A percentile compares a stretch with the other conserved stretches of the same genome.
Evolutionary conservation across 768 basidiomycete genomes (phyloP).

Genomic region (Chalciporus piperatus): DNA sequence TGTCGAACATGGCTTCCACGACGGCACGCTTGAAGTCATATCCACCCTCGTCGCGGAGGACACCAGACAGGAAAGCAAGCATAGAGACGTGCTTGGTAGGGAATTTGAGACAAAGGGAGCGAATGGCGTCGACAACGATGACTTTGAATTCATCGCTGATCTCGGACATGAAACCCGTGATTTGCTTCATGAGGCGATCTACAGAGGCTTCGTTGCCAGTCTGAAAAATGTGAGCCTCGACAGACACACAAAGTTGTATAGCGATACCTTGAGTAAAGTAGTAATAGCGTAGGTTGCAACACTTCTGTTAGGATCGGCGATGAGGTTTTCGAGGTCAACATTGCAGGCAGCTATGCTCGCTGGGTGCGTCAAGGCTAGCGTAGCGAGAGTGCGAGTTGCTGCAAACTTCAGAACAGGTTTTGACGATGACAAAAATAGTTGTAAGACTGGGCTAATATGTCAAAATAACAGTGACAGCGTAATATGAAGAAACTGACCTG

Average conservation of each 20-base stretch:
- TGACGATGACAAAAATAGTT: constrained; percentile 93
- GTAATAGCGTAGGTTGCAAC: constrained; percentile 99
- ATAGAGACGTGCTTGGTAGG: constrained; percentile 95
- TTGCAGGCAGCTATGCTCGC: constrained; percentile 88
- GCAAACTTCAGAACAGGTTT: constrained; percentile 96
- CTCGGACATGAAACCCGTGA: constrained; percentile 97
- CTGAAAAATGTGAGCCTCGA: constrained; percentile 39
- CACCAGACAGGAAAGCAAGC: constrained; percentile 95
- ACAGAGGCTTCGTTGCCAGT: constrained; percentile 99
- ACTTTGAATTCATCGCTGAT: constrained; percentile 99
- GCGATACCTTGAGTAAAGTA: constrained; percentile 83
- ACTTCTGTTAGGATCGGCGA: constrained; percentile 91
- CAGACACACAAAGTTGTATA: background rate
- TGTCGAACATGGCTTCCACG: constrained; percentile 99
- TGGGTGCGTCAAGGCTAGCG: constrained; percentile 85
- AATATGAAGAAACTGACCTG: constrained; percentile 51
- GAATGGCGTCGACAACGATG: constrained; percentile 98
- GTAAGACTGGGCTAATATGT: constrained; percentile 59
- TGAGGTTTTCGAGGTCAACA: constrained; percentile 93
- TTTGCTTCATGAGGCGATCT: constrained; percentile 98
- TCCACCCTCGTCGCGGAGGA: constrained; percentile 96
- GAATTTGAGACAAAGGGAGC: constrained; percentile 98
- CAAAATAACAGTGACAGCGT: constrained; percentile 1
- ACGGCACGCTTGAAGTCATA: constrained; percentile 99
- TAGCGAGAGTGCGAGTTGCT: constrained; percentile 90